phyloP scores from a whole-genome alignment of 306 rosid genomes.

The Cicer chorassanicum region DNA sequence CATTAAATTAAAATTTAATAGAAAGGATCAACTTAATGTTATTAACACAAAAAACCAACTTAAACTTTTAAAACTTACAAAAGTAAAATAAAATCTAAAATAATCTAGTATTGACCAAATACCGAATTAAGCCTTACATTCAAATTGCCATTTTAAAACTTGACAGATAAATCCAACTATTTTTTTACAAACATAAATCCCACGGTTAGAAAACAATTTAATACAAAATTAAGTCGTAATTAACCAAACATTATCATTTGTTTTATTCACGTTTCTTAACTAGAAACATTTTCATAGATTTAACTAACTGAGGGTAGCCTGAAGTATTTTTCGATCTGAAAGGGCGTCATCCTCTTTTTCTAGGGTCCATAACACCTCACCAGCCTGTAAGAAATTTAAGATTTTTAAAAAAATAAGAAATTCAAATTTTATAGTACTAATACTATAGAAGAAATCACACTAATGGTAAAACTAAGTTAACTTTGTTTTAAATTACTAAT shows the following conservation, averaged over 20 bases:
- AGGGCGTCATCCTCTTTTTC: constrained; percentile 79
- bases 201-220: neutral
- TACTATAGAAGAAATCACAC: no score
- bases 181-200: neutral
- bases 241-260: constrained; percentile 8
- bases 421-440: no score
- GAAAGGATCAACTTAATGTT: no score
- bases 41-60: no score
- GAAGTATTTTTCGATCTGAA: constrained; percentile 71
- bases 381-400: constrained; percentile 63
- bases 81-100: no score
- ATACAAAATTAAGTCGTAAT: neutral
- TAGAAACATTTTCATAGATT: constrained; percentile 22
- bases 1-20: no score
- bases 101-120: no score
- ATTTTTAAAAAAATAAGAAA: no score
- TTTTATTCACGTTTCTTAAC: constrained; percentile 45
- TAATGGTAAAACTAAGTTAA: no score
- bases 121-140: no score
- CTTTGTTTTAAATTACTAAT: no score
- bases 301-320: constrained; percentile 71
- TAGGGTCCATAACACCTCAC: constrained; percentile 95
- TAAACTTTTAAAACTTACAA: no score
- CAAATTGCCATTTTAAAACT: neutral
- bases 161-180: neutral